These are phyloP conservation scores for Boletus eberwhitei DNA, from an alignment of 768 basidiomycete genomes.

Conservation along the genomic window DNA sequence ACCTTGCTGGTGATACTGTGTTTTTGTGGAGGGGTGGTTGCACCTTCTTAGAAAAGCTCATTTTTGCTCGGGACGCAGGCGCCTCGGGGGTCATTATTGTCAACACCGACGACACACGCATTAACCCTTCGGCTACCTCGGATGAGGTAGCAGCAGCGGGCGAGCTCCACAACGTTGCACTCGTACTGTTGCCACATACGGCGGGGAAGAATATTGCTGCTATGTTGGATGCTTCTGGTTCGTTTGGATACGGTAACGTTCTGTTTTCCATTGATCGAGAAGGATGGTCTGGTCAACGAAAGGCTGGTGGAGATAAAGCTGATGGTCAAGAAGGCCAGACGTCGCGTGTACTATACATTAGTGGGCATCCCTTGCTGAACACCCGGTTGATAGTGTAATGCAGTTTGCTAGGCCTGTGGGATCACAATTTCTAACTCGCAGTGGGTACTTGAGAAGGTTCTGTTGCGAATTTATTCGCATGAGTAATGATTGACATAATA, in stretches of 20 bases:
- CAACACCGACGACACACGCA: slow-evolving; percentile 52
- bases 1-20: slow-evolving; percentile 50
- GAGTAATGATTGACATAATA: no score
- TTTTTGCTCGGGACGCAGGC: slow-evolving; percentile 61
- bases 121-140: slow-evolving; percentile 64
- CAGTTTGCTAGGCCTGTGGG: not conserved
- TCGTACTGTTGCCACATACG: slow-evolving; percentile 55
- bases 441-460: not conserved
- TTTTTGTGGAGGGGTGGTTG: slow-evolving; percentile 77
- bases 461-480: not conserved
- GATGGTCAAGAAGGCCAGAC: slow-evolving; percentile 32
- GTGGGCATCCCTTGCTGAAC: slow-evolving; percentile 73
- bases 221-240: slow-evolving; percentile 53
- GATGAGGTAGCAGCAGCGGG: slow-evolving; percentile 58
- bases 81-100: slow-evolving; percentile 79
- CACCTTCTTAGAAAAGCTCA: slow-evolving; percentile 83
- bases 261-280: slow-evolving; percentile 49
- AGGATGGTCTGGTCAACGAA: slow-evolving; percentile 23
- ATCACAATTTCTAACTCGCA: not conserved
- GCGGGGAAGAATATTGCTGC: slow-evolving; percentile 51
- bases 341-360: slow-evolving; percentile 65
- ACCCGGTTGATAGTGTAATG: slow-evolving; percentile 61
- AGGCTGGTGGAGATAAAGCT: slow-evolving; percentile 11
- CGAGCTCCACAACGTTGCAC: slow-evolving; percentile 52
- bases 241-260: slow-evolving; percentile 44